Base-by-base conservation (phyloP, 257 asterid genomes). In the Solanum bulbocastanum region DNA sequence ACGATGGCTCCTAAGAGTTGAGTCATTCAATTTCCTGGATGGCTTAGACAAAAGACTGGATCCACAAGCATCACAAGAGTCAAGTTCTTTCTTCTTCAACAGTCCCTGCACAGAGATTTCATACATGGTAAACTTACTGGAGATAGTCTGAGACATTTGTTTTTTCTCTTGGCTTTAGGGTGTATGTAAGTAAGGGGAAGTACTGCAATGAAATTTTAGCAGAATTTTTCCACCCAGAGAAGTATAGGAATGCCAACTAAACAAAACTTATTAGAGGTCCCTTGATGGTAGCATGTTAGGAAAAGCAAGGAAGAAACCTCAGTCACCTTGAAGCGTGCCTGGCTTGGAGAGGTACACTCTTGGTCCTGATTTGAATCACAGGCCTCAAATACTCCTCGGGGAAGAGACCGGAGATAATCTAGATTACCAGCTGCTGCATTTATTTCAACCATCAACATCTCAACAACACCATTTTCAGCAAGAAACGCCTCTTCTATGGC, bases 401-500 rank as follows among this genome's bases (percentile, higher is more conserved):
- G 89, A 78, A 95, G 90, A 86, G 99, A 94, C 85, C 89, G 93
- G 44, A 95, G 91, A 90, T 94, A 92, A 87, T 94, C 95, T 73
- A 93, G 86, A 91, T 94, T 95, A 84, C 99, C 98, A 89, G 99
- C 98, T 68, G 98, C 99, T 39, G 98, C 98, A 87, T 93, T 93
- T 84, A 97, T 93, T 94, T 96, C 99, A 56, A 95, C 93, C 98
- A 94, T 94, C 94, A 97, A 88, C 99, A 96, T 94, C 91, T 97
- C 99, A 72, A 91, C 91, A 91, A 95, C 93, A 75, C 98, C 99
- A 90, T 91, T 93, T 89, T 97, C 99, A 23, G 98, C 98, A 52
- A 97, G 91, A 89, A 94, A 97, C 16, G 98, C 99, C 91, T 97
- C 99, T 88, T 97, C 99, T 78, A 96, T 96, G 87, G 99, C 99